Evolutionary conservation across 768 basidiomycete genomes (phyloP).

Genomic region (Rhizopogon rudus): DNA sequence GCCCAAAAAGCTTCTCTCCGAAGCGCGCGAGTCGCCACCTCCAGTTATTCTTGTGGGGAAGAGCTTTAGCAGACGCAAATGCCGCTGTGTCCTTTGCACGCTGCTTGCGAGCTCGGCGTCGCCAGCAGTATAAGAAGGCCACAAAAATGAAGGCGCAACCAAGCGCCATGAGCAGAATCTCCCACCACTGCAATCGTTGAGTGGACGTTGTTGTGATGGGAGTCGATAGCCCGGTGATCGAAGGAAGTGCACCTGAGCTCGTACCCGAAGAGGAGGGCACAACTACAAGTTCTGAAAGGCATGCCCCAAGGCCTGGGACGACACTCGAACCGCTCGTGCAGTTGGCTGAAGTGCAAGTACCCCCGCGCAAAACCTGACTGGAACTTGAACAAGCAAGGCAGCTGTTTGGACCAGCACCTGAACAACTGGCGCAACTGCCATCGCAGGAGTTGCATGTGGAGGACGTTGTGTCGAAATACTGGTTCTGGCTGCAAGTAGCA

Average conservation of each 20-base stretch:
- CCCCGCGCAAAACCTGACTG: conserved; percentile 53
- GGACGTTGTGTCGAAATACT: conserved; percentile 67
- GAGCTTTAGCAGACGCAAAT: conserved; percentile 57
- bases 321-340: conserved; percentile 54
- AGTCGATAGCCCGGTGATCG: conserved; percentile 52
- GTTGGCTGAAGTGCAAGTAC: conserved; percentile 58
- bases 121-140: conserved; percentile 61
- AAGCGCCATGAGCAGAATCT: conserved; percentile 79
- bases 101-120: conserved; percentile 62
- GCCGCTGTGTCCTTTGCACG: conserved; percentile 60
- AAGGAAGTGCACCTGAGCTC: conserved; percentile 38
- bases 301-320: conserved; percentile 69
- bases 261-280: conserved; percentile 42
- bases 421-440: conserved; percentile 73
- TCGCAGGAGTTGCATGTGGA: conserved; percentile 70
- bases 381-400: conserved; percentile 74
- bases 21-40: conserved; percentile 50
- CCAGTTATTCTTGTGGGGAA: conserved; percentile 49
- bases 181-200: conserved; percentile 66
- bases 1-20: conserved; percentile 56
- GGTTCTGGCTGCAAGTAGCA: conserved; percentile 64
- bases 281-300: conserved; percentile 69
- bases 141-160: conserved; percentile 79
- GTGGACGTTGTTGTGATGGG: conserved; percentile 34
- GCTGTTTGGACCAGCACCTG: conserved; percentile 56